A percentile compares a stretch with the other conserved stretches of the same genome.
Conservation (phyloP, 2,329 filamentous ascomycete species). For the Colletotrichum abscissum region DNA sequence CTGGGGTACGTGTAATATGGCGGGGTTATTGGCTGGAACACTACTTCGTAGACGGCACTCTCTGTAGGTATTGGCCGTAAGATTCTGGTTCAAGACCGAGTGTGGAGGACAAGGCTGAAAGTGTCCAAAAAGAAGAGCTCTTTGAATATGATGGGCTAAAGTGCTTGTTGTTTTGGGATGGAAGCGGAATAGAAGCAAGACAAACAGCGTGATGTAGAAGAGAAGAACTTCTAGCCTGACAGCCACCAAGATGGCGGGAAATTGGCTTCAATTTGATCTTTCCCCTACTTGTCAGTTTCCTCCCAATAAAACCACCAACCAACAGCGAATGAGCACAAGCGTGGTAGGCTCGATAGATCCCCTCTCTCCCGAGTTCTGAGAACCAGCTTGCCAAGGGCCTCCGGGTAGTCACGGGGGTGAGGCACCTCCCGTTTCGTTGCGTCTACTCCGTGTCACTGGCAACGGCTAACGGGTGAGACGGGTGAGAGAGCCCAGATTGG, state of each 20-base stretch:
- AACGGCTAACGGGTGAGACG: too few species aligned
- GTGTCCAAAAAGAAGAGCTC: constrained; percentile 7
- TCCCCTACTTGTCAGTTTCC: constrained; percentile 24
- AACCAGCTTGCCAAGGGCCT: background rate
- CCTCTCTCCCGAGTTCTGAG: background rate
- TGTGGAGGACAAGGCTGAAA: background rate
- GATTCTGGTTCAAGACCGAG: constrained; percentile 5
- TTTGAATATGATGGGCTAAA: constrained; percentile 1
- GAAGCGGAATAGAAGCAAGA: background rate
- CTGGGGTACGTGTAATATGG: constrained; percentile 24
- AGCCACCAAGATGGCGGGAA: constrained; percentile 5
- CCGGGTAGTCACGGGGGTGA: constrained; percentile 9
- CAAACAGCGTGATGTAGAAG: background rate
- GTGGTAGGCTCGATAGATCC: constrained; percentile 21
- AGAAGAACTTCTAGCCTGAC: background rate
- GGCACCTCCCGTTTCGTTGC: constrained; percentile 18
- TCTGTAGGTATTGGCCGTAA: background rate
- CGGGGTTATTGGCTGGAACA: constrained; percentile 21
- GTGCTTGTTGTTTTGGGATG: constrained; percentile 2
- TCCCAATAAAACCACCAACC: constrained; percentile 11
- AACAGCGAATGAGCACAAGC: constrained; percentile 4
- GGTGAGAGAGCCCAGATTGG: too few species aligned
- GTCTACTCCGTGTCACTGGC: background rate
- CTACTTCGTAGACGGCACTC: constrained; percentile 3
- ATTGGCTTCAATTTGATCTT: constrained; percentile 31